A percentile compares a stretch with the other conserved stretches of the same genome.
These are phyloP conservation scores for Leccinum uliginosum DNA, from an alignment of 768 basidiomycete species.

Conservation along the genomic window DNA sequence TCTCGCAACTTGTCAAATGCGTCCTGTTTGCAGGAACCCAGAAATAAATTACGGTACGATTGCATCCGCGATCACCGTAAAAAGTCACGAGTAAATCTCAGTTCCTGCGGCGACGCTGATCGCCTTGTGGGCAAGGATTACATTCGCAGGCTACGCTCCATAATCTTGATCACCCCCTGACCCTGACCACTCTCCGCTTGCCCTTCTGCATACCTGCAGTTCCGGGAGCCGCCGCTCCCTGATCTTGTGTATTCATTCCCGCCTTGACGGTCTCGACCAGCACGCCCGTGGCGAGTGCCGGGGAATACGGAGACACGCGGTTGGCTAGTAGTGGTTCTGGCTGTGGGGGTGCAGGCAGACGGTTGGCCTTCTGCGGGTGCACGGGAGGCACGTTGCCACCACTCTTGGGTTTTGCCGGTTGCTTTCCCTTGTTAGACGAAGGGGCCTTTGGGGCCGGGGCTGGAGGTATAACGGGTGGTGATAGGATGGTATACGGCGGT, in stretches of 20 bases:
- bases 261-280: conserved; percentile 83
- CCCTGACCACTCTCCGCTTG: conserved; percentile 76
- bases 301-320: conserved; percentile 78
- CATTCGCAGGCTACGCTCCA: conserved; percentile 11
- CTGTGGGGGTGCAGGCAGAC: conserved; percentile 70
- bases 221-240: conserved; percentile 35
- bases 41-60: no score
- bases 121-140: conserved; percentile 3
- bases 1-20: conserved; percentile 23
- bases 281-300: conserved; percentile 70
- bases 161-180: conserved; percentile 44
- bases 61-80: no score
- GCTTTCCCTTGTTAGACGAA: conserved; percentile 46
- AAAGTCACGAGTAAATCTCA: no score
- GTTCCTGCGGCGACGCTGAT: not conserved
- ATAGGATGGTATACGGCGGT: conserved; percentile 50
- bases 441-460: conserved; percentile 30
- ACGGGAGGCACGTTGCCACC: conserved; percentile 30
- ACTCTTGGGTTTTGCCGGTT: conserved; percentile 43
- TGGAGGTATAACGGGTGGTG: conserved; percentile 26
- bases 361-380: conserved; percentile 28
- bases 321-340: conserved; percentile 69
- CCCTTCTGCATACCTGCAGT: conserved; percentile 50
- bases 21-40: conserved; percentile 41
- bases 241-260: conserved; percentile 68